Evolutionary conservation across 179 eudicot genomes (phyloP).

Genomic region (Heliamphora pulchella): DNA sequence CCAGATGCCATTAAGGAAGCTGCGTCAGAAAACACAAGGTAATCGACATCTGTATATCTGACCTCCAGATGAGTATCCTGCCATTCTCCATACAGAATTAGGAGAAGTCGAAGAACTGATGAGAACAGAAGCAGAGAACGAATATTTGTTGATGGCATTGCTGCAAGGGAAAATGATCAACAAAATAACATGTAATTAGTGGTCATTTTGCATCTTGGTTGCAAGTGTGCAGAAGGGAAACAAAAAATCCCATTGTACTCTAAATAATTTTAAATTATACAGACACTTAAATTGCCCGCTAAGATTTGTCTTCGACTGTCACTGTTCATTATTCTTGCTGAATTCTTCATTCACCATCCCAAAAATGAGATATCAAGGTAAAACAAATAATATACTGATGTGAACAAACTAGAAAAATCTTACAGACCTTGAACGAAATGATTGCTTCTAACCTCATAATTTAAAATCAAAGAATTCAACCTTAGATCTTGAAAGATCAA

Average conservation of each 20-base stretch:
- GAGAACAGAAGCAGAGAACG: conserved; percentile 55
- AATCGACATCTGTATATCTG: conserved; percentile 92
- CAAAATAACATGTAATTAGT: neutral
- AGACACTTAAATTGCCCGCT: neutral
- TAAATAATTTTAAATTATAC: neutral
- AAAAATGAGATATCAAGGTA: neutral
- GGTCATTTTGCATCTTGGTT: neutral
- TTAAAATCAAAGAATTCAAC: too few species aligned
- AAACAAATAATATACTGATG: neutral
- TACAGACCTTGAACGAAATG: too few species aligned
- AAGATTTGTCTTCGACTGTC: neutral
- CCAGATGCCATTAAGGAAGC: conserved; percentile 67
- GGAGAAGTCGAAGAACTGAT: conserved; percentile 48
- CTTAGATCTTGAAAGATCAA: too few species aligned
- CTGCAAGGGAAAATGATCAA: conserved; percentile 14
- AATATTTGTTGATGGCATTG: conserved; percentile 28
- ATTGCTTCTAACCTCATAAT: too few species aligned
- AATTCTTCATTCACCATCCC: neutral
- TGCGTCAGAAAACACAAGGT: conserved; percentile 91
- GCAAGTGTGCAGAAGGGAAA: neutral
- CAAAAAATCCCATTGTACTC: neutral
- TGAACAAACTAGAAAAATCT: too few species aligned
- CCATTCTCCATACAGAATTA: conserved; percentile 91
- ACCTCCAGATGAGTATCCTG: conserved; percentile 94
- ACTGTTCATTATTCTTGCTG: neutral